Base-by-base conservation (phyloP, 331 rosid species). In the Pyracantha coccinea region DNA sequence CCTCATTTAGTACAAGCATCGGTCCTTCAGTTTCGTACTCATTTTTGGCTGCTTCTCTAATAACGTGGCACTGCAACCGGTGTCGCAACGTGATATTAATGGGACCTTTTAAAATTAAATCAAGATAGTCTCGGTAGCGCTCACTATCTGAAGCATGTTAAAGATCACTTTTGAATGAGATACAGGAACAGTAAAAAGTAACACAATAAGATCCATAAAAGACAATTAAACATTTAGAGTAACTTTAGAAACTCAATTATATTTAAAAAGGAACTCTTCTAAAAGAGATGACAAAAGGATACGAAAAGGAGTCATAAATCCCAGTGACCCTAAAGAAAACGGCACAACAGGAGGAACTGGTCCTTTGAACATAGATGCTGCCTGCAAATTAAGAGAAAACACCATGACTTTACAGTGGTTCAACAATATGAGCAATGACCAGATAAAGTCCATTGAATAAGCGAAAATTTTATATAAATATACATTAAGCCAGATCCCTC, bases 331-430 rank as follows among this genome's bases (percentile, higher is more conserved):
- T 76, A 89, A 85, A 71, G 99, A 92, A 88, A 95, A 92, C 14
- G 98, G 92, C 76, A 92, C 99, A 57, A 95, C 57, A 6, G 97
- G 99, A 84, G 99, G 99, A 82, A 90, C 96, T 14, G 99, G 96
- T 64, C 99, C 97, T 85, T 90, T 95, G 89, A 95, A 95, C 97
- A 88, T 86, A 74, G 99, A 95, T 19, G 97, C 99, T 47, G 99
- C 96, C 99, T 95, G 99, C 86, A 86, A 70, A 81, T 57, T 68
- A 57, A 78, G 16, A 80, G 68, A 52, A 24, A 41, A 41, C 16
- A 44, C 50, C 50, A 12, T 44, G 50, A 44, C 50, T 44, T 44
- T 44, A 12, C 50, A 44, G 50, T 44, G 16, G 50, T 44, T 16
- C 50, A 44, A 44, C 50, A 44, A 44, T 1, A 44, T 12, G 50